Evolutionary conservation across 2,329 filamentous ascomycete species (phyloP), one percentile per base, ranked within the genome.

Genomic region (Exserohilum rostratum): DNA sequence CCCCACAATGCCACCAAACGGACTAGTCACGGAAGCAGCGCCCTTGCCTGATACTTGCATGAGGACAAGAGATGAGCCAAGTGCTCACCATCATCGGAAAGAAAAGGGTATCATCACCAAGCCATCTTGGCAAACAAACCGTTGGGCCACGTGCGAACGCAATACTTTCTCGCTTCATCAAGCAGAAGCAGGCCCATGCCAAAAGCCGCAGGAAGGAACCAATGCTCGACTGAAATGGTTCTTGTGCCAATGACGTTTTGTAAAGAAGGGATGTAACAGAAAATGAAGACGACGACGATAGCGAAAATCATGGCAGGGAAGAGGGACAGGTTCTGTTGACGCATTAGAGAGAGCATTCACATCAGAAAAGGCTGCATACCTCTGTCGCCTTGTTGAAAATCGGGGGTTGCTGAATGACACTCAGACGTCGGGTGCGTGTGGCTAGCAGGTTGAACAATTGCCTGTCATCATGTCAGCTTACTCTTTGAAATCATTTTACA

Each of bases 371-470:
- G 27, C 12, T 30, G 33, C 49, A 31, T 48, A 61, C 58, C 46
- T 61, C 0, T 83, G 87, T 90, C 10, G 76, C 69, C 63, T 80
- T 83, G 70, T 88, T 88, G 72, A 88, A 86, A 0, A 73, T 52
- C 0, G 89, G 89, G 3, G 87, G 85, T 62, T 92, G 89, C 68
- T 90, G 87, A 71, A 93, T 86, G 60, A 93, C 84, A 50, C 84
- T 78, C 65, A 86, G 54, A 69, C 83, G 68, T 68, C 78, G 62
- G 61, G 80, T 93, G 13, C 89, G 82, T 5, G 90, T 81, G 1
- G 86, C 85, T 67, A 92, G 82, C 3, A 92, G 79, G 68, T 89
- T 90, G 79, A 91, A 91, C 80, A 87, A 87, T 80, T 90, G 88
- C 81, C 82, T 75, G n/a, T 37, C 5, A 35, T 12, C 5, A 46